Evolutionary conservation across 2,329 filamentous ascomycete species (phyloP), one percentile per base, ranked within the genome.

Genomic region (Sarocladium kiliense): DNA sequence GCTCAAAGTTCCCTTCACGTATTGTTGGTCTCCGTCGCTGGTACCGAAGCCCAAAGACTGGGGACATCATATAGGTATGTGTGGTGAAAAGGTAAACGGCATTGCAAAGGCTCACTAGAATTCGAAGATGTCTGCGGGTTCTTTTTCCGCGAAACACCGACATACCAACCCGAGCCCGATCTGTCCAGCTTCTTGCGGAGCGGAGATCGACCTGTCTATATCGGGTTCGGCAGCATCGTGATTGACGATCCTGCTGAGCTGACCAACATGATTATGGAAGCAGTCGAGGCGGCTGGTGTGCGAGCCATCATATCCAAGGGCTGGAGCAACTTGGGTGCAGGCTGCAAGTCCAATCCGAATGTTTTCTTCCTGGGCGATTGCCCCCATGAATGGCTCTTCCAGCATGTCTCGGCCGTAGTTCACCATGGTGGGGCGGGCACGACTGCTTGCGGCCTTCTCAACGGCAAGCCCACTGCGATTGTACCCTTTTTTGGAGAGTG

Each of bases 381-480:
- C 0, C 87, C 86, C 0, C 87, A 90, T 62, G 86, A 89, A 65
- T 90, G 87, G 87, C 71, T 90, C 0, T 90, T 90, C 55, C 83
- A 83, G 0, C 74, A 75, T 21, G 82, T 88, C 1, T 71, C 73
- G n/a, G 84, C 84, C 0, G 85, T 86, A 1, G 79, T 89, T 0
- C 87, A 89, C 56, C 87, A 89, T 57, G 87, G 87, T 9, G 87
- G 87, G 5, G 87, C 87, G 0, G 87, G 87, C 2, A 91, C 87
- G 0, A 88, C 86, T 0, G 87, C 87, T 0, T 86, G 85, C 32
- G 86, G 85, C 0, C 71, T 91, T 14, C 84, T 85, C 61, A 85
- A 79, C 59, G 86, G 78, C 2, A 81, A 79, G 60, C 87, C 86
- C 0, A 89, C 84, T 0, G 84, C 88, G 73, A 80, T 89, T 26